Evolutionary conservation across 345 rosid species (phyloP), one percentile per base, ranked within the genome.

Genomic region (Dipteronia dyeriana): DNA sequence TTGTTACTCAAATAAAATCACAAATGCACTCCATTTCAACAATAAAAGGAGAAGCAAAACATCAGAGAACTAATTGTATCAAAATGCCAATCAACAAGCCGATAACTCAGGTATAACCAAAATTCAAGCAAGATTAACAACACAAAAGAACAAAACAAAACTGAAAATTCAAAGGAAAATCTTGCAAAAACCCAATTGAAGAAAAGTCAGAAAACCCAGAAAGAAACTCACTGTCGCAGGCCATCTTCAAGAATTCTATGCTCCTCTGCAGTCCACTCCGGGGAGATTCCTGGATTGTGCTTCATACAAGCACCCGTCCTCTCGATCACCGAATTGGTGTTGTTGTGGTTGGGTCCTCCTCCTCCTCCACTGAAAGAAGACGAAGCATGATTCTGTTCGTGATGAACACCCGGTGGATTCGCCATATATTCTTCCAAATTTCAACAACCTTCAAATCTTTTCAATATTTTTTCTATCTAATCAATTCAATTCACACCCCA

Each of bases 261-360:
- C 80, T 91, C 94, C 16, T 89, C 88, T 6, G 71, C 0, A 51
- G 78, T 82, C 94, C 94, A 91, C 47, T 91, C 90, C 51, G 76
- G 38, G 51, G 92, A 86, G 75, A 91, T 85, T 25, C 90, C 92
- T 1, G 91, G 94, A 75, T 89, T 91, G 73, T 91, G 92, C 85
- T 79, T 84, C 87, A 89, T 67, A 47, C 68, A 66, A 23, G 84
- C 39, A 70, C 79, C 77, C 70, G 79, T 70, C 71, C 75, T 81
- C 12, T 83, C 90, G 25, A 83, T 66, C 73, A 73, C 75, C 26
- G 79, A 80, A 70, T 80, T 67, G 5, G 75, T 59, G 65, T 71
- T 70, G 74, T 53, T 78, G 6, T 85, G 85, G 62, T 75, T 77
- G 19, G 75, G 68, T 19, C 38, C 38, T 34, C 85, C 85, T 80